Evolutionary conservation across 129 eudicot genomes (phyloP).

Genomic region (Apium graveolens): DNA sequence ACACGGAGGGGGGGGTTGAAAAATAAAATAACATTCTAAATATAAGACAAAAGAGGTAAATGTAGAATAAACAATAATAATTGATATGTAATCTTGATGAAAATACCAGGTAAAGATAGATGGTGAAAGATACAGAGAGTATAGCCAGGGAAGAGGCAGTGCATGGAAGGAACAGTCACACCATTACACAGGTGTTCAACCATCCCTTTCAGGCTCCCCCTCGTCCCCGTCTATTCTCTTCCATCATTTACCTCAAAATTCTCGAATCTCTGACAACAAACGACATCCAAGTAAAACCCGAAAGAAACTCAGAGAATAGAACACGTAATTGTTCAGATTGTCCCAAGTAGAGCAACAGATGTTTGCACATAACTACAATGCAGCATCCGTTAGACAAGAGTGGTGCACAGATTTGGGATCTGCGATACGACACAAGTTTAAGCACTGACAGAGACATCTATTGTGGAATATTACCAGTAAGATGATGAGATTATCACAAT

Average conservation of each 20-base stretch:
- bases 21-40: too few species aligned
- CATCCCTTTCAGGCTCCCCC: slow-evolving; percentile 48
- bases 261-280: not conserved
- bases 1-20: too few species aligned
- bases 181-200: slow-evolving; percentile 8
- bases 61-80: too few species aligned
- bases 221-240: slow-evolving; percentile 58
- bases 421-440: not conserved
- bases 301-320: not conserved
- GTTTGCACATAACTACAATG: not conserved
- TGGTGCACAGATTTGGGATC: not conserved
- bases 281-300: too few species aligned
- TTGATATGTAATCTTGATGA: too few species aligned
- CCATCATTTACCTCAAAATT: slow-evolving; percentile 2
- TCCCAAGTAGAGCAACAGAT: not conserved
- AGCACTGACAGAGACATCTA: not conserved
- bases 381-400: not conserved
- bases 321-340: not conserved
- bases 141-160: slow-evolving; percentile 96
- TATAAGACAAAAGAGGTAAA: too few species aligned
- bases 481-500: not conserved
- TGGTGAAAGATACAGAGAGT: slow-evolving; percentile 12
- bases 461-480: not conserved
- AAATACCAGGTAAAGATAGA: not conserved
- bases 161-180: slow-evolving; percentile 50